Percentiles rank a stretch among this genome's conserved stretches.
phyloP scores from a whole-genome alignment of 2,329 filamentous ascomycete species.

The Aspergillus carbonarius region DNA sequence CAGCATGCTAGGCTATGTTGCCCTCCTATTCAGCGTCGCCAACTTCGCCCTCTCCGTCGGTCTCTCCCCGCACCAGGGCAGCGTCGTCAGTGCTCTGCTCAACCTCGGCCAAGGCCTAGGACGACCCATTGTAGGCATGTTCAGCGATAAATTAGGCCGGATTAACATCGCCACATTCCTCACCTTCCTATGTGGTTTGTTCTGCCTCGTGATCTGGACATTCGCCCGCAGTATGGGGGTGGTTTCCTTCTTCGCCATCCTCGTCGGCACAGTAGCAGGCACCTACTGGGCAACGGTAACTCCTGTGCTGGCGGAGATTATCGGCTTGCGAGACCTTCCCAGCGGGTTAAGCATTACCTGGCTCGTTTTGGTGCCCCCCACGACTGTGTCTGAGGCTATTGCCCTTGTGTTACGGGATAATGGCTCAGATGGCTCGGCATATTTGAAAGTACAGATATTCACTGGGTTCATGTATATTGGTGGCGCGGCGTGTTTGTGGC shows the following conservation, averaged over 20 bases:
- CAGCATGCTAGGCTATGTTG: constrained; percentile 65
- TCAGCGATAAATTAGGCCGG: constrained; percentile 60
- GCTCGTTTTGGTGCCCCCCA: constrained; percentile 57
- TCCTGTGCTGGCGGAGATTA: constrained; percentile 61
- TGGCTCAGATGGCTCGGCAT: constrained; percentile 28
- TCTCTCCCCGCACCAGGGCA: constrained; percentile 59
- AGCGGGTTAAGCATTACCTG: constrained; percentile 60
- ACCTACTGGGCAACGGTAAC: constrained; percentile 61
- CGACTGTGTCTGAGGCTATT: constrained; percentile 54
- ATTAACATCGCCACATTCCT: constrained; percentile 62
- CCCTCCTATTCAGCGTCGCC: constrained; percentile 63
- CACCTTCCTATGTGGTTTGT: constrained; percentile 57
- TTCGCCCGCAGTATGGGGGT: constrained; percentile 59
- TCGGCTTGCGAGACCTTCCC: constrained; percentile 59
- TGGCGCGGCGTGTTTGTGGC: constrained; percentile 50
- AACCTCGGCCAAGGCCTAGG: constrained; percentile 61
- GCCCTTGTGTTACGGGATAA: constrained; percentile 56
- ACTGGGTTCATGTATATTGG: constrained; percentile 61
- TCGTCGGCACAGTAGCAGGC: constrained; percentile 59
- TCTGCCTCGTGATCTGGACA: constrained; percentile 63
- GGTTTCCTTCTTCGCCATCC: constrained; percentile 58
- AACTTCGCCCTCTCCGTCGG: constrained; percentile 62
- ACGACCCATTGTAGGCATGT: constrained; percentile 62
- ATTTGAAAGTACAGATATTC: constrained; percentile 53
- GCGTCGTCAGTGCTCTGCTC: constrained; percentile 60